Conservation (phyloP, 2,329 filamentous ascomycete genomes). For the Penicillium sp. region DNA sequence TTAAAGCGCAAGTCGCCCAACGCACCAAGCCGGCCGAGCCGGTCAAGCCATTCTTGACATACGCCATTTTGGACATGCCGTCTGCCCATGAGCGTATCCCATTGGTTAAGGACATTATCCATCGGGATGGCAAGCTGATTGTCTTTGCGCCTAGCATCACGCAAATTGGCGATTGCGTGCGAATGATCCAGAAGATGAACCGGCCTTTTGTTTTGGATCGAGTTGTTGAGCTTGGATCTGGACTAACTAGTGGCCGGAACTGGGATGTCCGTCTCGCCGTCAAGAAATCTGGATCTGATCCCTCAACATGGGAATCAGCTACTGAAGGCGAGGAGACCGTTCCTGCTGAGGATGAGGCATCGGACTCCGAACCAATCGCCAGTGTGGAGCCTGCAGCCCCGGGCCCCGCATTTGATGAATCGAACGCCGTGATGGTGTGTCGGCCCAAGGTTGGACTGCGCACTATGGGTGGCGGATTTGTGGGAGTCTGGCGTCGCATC, state of each 20-base stretch:
- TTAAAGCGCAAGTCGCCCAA: slow-evolving; percentile 52
- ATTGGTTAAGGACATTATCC: slow-evolving; percentile 54
- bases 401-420: neutral
- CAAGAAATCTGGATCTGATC: slow-evolving; percentile 37
- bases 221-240: slow-evolving; percentile 47
- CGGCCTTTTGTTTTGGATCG: slow-evolving; percentile 55
- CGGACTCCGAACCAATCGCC: neutral
- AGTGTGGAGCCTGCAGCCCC: neutral
- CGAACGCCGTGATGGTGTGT: slow-evolving; percentile 47
- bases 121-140: slow-evolving; percentile 63
- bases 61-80: slow-evolving; percentile 74
- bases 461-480: slow-evolving; percentile 52
- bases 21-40: slow-evolving; percentile 29
- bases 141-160: slow-evolving; percentile 78
- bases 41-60: slow-evolving; percentile 63
- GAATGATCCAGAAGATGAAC: slow-evolving; percentile 52
- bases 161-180: slow-evolving; percentile 68
- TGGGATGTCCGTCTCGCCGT: slow-evolving; percentile 49
- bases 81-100: slow-evolving; percentile 54
- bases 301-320: slow-evolving; percentile 28
- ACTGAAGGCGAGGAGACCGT: slow-evolving; percentile 10
- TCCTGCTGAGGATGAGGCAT: neutral
- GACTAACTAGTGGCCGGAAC: slow-evolving; percentile 46
- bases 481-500: slow-evolving; percentile 51
- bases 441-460: slow-evolving; percentile 52